Base-by-base conservation (phyloP, 2,329 filamentous ascomycete genomes). In the Ophiostoma piceae region DNA sequence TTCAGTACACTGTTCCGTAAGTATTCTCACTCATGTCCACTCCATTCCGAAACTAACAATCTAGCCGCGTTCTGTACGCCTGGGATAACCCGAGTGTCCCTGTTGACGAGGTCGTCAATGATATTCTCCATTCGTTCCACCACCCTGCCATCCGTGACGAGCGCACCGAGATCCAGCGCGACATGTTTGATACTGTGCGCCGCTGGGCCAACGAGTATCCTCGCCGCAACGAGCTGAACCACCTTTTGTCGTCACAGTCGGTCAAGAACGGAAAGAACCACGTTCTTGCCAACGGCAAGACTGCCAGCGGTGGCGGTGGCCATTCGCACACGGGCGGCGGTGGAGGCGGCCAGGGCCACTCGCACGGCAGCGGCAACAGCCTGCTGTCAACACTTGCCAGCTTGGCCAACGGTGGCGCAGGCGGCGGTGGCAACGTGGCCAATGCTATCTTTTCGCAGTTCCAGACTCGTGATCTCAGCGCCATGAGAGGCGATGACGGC, bases 51-150 rank as follows among this genome's bases (percentile, higher is more conserved):
- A n/a, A n/a, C 43, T 39, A 29, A 51, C 60, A n/a, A 41, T 19
- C 26, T 72, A 88, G 86, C 1, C 91, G 94, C 43, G 82, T 98
- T 66, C 84, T 99, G 26, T 96, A 94, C 77, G 94, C 94, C 3
- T 98, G 94, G 92, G 92, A 98, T 73, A 91, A 98, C 77, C 87
- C 90, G 2, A 88, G 90, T 62, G 88, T 97, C 0, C 87, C 92
- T 0, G 90, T 95, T 3, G 87, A 96, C 51, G 91, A 96, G 78
- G 90, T 98, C 0, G 83, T 94, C 72, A 84, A 92, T 73, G 94
- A 98, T 74, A 87, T 96, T 57, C 81, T 93, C 66, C 87, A 87
- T 32, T 88, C 92, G 12, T 96, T 98, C 81, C 95, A 99, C 78
- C 95, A 99, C 77, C 95, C 95, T 1, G 90, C 91, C 7, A 82